Conservation (phyloP, 2,329 filamentous ascomycete species). For the Sporothrix euskadiensis region DNA sequence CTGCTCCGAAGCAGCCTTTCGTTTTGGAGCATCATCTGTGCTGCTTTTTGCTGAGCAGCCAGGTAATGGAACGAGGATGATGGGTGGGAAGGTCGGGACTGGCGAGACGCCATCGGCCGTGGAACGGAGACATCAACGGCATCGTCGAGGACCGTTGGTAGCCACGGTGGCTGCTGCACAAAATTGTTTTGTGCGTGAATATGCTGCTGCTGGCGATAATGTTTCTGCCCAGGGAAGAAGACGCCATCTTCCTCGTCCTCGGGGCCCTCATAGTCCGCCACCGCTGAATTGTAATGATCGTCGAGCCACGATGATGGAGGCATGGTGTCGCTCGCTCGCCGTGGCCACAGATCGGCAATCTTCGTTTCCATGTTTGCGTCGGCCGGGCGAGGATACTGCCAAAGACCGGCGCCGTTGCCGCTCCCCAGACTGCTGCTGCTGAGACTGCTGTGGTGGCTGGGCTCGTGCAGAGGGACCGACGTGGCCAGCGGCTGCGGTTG, state of each 20-base stretch:
- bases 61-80: not conserved
- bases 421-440: not conserved
- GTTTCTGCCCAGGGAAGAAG: not conserved
- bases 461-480: not conserved
- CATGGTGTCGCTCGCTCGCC: not conserved
- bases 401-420: not conserved
- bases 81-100: not conserved
- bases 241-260: not conserved
- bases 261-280: not conserved
- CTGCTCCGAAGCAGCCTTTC: not conserved
- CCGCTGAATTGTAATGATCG: not conserved
- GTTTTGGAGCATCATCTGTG: not conserved
- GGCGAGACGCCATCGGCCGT: not conserved
- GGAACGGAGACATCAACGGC: not conserved
- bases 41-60: not conserved
- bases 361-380: not conserved
- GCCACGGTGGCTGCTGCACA: not conserved
- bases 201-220: not conserved
- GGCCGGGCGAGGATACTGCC: not conserved
- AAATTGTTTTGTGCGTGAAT: not conserved
- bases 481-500: not conserved
- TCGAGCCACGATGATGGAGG: not conserved
- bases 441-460: not conserved
- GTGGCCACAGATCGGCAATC: not conserved
- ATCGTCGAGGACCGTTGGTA: not conserved